Base-by-base conservation (phyloP, 331 rosid species). In the Pyrus hybrid region DNA sequence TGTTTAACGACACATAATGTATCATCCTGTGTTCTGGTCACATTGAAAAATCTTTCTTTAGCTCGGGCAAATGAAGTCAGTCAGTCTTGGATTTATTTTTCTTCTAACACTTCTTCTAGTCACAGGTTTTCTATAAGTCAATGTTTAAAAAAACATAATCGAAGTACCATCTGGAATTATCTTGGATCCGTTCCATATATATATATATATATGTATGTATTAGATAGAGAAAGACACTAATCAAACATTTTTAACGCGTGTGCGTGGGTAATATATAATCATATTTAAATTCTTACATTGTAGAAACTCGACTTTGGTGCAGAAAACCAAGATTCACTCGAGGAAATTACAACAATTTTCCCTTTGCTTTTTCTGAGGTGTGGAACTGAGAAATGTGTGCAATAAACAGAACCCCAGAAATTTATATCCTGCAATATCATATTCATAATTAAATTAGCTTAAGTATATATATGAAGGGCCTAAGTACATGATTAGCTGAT, bases 371-470 rank as follows among this genome's bases (percentile, higher is more conserved):
- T 80, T 83, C 82, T 83, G 2, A 87, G 78, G 73, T 85, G 87
- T 76, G 93, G 89, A 37, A 89, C n/a, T 77, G 91, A 89, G 70
- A 67, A 79, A 22, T 78, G 8, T 30, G 83, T 85, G 29, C 86
- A 82, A 74, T 89, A 74, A 29, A 83, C 82, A 11, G 88, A 72
- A 63, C 91, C 88, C 93, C 91, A 85, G 35, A 89, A 87, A 68
- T 89, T 89, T 32, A 47, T 53, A 23, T 77, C 93, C 93, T 83
- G 21, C 32, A 63, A 47, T 10, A 62, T 61, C 20, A 47, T 7
- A 51, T 3, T 32, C 17, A 70, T 17, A 29, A 28, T 9, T 20
- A 5, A 32, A 61, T 61, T 61, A 61, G 29, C 33, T 61, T 13
- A 22, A 61, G 5, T 22, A 18, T 12, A 61, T 12, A 58, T 60